phyloP scores from a whole-genome alignment of 805 yeast species.

The Scheffersomyces coipomensis region DNA sequence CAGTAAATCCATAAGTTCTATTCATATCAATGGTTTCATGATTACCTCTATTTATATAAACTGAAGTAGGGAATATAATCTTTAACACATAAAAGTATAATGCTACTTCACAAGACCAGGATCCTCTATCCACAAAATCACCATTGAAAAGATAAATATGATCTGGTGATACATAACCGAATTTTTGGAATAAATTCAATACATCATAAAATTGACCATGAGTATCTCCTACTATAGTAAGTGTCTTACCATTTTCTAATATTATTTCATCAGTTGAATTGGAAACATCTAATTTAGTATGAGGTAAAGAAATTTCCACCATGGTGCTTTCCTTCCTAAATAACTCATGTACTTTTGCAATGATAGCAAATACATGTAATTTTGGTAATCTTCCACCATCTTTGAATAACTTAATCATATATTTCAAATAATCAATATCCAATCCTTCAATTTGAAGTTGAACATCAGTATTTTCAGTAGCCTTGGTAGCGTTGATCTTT shows the following conservation, averaged over 20 bases:
- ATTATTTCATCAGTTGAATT: constrained; percentile 20
- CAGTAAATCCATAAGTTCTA: constrained; percentile 93
- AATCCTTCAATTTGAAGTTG: constrained; percentile 35
- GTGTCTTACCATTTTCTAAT: constrained; percentile 34
- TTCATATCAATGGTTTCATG: constrained; percentile 98
- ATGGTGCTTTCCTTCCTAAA: constrained; percentile 68
- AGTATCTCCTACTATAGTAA: constrained; percentile 95
- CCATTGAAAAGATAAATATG: constrained; percentile 92
- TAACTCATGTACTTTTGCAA: constrained; percentile 66
- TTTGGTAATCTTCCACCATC: constrained; percentile 74
- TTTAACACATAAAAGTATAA: constrained; percentile 74
- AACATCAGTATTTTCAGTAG: constrained; percentile 13
- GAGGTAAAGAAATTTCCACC: constrained; percentile 60
- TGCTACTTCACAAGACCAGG: constrained; percentile 98
- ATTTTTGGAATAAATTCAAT: constrained; percentile 69
- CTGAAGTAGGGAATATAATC: constrained; percentile 64
- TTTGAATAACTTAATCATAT: constrained; percentile 70
- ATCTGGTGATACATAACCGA: constrained; percentile 63
- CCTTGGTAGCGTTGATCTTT: constrained; percentile 34
- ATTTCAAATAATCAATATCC: constrained; percentile 55
- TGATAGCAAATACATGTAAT: constrained; percentile 77
- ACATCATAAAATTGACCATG: constrained; percentile 96
- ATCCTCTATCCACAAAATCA: constrained; percentile 96
- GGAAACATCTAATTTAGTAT: constrained; percentile 18
- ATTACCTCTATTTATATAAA: constrained; percentile 88